Percentiles rank a stretch among this genome's conserved stretches.
Evolutionary conservation across 805 yeast genomes (phyloP).

Genomic region (Pichia insulana): DNA sequence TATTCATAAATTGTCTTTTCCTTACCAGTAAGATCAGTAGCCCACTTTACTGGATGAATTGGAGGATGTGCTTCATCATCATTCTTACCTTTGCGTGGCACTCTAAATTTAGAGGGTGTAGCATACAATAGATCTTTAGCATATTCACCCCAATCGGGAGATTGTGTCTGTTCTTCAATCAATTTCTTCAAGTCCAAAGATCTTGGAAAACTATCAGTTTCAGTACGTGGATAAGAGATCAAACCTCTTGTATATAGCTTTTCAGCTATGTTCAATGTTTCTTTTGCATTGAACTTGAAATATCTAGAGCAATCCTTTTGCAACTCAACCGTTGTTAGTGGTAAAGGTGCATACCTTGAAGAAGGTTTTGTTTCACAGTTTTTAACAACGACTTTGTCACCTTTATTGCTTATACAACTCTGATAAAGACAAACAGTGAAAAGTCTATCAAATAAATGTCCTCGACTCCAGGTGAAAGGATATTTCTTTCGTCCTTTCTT

Average conservation of each 20-base stretch:
- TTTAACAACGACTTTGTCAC: constrained; percentile 42
- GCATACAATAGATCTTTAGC: constrained; percentile 38
- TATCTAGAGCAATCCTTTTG: constrained; percentile 77
- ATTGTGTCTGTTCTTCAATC: constrained; percentile 50
- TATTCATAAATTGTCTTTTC: constrained; percentile 78
- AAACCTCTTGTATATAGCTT: constrained; percentile 76
- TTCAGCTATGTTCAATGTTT: constrained; percentile 73
- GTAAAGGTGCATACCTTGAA: constrained; percentile 73
- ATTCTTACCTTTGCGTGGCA: constrained; percentile 73
- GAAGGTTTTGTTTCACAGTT: constrained; percentile 54
- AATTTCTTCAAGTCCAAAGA: constrained; percentile 61
- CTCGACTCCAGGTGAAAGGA: constrained; percentile 63
- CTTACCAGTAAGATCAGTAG: constrained; percentile 28
- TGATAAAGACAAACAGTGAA: constrained; percentile 59
- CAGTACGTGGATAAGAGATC: constrained; percentile 94
- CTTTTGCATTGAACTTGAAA: constrained; percentile 73
- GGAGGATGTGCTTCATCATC: constrained; percentile 98
- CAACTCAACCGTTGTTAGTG: constrained; percentile 87
- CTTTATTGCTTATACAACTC: constrained; percentile 41
- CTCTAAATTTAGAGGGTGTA: constrained; percentile 35
- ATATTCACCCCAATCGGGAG: constrained; percentile 62
- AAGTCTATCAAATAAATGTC: constrained; percentile 63
- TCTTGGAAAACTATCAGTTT: constrained; percentile 79
- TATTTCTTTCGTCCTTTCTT: constrained; percentile 34
- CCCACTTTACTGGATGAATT: constrained; percentile 59